A percentile compares a stretch with the other conserved stretches of the same genome.
phyloP scores from a whole-genome alignment of 1,284 basidiomycete genomes.

The Cystobasidium slooffiae region DNA sequence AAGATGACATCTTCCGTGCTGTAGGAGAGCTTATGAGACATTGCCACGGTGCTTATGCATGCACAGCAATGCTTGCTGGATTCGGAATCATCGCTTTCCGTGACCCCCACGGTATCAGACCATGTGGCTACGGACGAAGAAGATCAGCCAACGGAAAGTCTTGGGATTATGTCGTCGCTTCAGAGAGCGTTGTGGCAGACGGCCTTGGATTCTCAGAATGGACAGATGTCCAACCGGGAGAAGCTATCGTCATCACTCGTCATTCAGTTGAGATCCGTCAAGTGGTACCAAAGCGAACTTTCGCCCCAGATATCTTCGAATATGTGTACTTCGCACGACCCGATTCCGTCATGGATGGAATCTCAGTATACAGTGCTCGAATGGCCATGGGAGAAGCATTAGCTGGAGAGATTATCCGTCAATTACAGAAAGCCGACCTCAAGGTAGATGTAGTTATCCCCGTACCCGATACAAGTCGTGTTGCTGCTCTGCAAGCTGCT shows the following conservation, averaged over 20 bases:
- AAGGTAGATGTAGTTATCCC: slow-evolving; percentile 93
- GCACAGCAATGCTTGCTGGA: slow-evolving; percentile 96
- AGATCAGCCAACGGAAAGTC: slow-evolving; percentile 43
- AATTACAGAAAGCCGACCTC: slow-evolving; percentile 66
- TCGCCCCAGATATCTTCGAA: slow-evolving; percentile 99
- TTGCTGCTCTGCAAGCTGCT: slow-evolving; percentile 92
- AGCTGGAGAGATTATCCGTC: slow-evolving; percentile 80
- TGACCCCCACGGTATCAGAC: slow-evolving; percentile 98
- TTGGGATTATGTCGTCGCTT: slow-evolving; percentile 85
- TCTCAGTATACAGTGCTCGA: slow-evolving; percentile 94
- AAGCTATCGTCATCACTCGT: slow-evolving; percentile 94
- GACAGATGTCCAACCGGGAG: slow-evolving; percentile 91
- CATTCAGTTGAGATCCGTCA: slow-evolving; percentile 70
- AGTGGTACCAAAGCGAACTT: slow-evolving; percentile 70
- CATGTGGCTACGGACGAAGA: slow-evolving; percentile 69
- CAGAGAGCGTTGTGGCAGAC: slow-evolving; percentile 95
- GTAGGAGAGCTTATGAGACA: slow-evolving; percentile 86
- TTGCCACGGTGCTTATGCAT: slow-evolving; percentile 91
- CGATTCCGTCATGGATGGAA: slow-evolving; percentile 95
- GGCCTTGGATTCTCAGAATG: slow-evolving; percentile 88
- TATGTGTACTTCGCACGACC: slow-evolving; percentile 98
- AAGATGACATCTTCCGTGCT: slow-evolving; percentile 98
- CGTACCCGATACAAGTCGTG: slow-evolving; percentile 94
- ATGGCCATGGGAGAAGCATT: slow-evolving; percentile 99
- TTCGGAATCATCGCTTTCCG: slow-evolving; percentile 98